Evolutionary conservation across 2,329 filamentous ascomycete species (phyloP).

Genomic region (Exophiala xenobiotica): DNA sequence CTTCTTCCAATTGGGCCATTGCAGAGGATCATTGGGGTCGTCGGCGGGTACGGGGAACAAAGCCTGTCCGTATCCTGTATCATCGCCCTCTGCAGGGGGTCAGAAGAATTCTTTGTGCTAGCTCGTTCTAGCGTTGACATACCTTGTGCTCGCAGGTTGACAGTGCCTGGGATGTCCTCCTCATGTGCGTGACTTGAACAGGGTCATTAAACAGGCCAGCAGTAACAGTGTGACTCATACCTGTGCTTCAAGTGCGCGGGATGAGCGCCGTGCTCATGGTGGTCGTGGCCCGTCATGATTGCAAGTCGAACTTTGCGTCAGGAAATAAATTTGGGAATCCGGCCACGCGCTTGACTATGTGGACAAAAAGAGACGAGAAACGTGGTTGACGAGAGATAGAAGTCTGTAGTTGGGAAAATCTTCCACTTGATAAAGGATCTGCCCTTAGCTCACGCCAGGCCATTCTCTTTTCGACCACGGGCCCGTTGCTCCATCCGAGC

Average conservation of each 20-base stretch:
- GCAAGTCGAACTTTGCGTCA: background rate
- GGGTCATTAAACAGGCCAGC: too few relatives aligned
- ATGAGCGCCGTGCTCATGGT: conserved; percentile 14
- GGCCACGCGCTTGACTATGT: background rate
- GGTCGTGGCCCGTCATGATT: conserved; percentile 7
- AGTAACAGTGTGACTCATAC: conserved; percentile 3
- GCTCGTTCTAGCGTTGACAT: conserved; percentile 8
- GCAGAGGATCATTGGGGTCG: conserved; percentile 61
- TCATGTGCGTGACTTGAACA: conserved; percentile 58
- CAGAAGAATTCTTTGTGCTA: conserved; percentile 1
- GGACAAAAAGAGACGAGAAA: background rate
- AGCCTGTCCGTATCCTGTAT: conserved; percentile 60
- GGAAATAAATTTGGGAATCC: background rate
- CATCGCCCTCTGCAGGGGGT: conserved; percentile 52
- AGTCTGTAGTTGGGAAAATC: conserved; percentile 1
- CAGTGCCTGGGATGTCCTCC: conserved; percentile 57
- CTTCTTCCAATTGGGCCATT: conserved; percentile 59
- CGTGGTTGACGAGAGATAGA: conserved; percentile 7
- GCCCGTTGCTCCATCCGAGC: background rate
- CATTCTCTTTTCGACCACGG: background rate
- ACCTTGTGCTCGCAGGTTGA: conserved; percentile 50
- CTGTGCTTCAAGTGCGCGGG: conserved; percentile 25
- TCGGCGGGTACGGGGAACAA: conserved; percentile 61
- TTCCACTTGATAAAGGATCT: conserved; percentile 9
- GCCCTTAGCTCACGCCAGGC: background rate